phyloP scores from a whole-genome alignment of 768 basidiomycete genomes.

The Mycena alexandri region DNA sequence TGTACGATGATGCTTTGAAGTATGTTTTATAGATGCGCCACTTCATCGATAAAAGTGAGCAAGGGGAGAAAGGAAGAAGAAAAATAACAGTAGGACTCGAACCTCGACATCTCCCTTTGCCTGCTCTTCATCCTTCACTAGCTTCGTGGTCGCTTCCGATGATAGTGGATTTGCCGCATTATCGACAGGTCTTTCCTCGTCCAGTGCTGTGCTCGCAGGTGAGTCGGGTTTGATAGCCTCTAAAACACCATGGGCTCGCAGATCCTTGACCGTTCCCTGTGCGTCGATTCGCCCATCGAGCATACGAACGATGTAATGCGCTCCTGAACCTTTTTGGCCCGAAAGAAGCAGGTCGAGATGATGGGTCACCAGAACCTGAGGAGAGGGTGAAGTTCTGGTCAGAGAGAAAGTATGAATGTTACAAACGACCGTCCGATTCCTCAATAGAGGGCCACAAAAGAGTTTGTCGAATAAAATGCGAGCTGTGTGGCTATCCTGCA shows the following conservation, averaged over 20 bases:
- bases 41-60: too few relatives aligned
- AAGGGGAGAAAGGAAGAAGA: too few relatives aligned
- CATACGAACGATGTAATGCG: constrained; percentile 81
- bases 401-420: neutral
- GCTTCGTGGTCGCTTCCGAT: constrained; percentile 22
- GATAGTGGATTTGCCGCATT: too few relatives aligned
- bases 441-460: constrained; percentile 75
- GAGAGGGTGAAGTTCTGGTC: too few relatives aligned
- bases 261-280: constrained; percentile 75
- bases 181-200: neutral
- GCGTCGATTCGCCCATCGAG: constrained; percentile 85
- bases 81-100: too few relatives aligned
- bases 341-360: constrained; percentile 89
- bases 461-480: constrained; percentile 73
- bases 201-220: too few relatives aligned
- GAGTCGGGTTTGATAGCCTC: constrained; percentile 68
- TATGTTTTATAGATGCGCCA: constrained; percentile 54
- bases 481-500: too few relatives aligned
- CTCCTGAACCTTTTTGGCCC: too few relatives aligned
- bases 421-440: constrained; percentile 72
- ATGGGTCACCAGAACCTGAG: constrained; percentile 73
- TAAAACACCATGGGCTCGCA: constrained; percentile 72
- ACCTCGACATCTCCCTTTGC: neutral
- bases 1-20: constrained; percentile 81
- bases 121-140: constrained; percentile 82